Percentiles rank a stretch among this genome's conserved stretches.
Conservation (phyloP, 768 basidiomycete genomes). For the Russula abietina region DNA sequence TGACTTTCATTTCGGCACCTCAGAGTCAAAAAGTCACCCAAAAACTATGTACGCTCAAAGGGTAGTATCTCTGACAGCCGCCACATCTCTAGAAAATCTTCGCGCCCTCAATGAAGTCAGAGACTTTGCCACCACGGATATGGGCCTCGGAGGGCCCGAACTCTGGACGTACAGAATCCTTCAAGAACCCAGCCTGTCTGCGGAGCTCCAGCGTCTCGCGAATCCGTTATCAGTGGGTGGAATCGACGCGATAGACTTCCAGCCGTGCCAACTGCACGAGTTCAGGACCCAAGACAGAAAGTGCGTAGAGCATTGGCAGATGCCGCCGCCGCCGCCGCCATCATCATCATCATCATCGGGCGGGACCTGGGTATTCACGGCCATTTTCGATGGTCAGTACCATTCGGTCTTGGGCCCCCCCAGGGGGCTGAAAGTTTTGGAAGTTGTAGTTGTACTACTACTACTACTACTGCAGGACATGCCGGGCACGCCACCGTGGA, state of each 20-base stretch:
- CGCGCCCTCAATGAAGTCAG: constrained; percentile 49
- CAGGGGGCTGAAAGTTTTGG: not conserved
- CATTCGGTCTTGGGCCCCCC: not conserved
- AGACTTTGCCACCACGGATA: constrained; percentile 47
- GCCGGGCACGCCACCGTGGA: constrained; percentile 45
- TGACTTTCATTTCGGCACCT: not conserved
- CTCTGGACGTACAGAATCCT: constrained; percentile 52
- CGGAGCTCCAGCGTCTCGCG: constrained; percentile 38
- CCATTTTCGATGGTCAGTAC: constrained; percentile 41
- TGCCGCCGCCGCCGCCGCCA: too few species aligned
- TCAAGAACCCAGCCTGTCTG: constrained; percentile 36
- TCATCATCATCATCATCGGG: too few species aligned
- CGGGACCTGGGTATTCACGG: constrained; percentile 41
- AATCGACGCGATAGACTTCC: constrained; percentile 40
- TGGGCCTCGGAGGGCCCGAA: constrained; percentile 45
- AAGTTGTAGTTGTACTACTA: too few species aligned
- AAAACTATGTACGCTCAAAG: constrained; percentile 26
- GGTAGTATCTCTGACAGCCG: constrained; percentile 41
- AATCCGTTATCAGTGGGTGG: constrained; percentile 32
- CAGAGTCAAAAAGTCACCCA: not conserved
- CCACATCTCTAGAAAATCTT: constrained; percentile 43
- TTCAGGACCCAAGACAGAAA: constrained; percentile 40
- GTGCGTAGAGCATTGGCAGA: constrained; percentile 37
- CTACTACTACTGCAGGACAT: too few species aligned
- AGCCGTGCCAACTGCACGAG: constrained; percentile 37